These are phyloP conservation scores for Eimeria falciformis DNA, from an alignment of 169 alveolate genomes.

Conservation along the genomic window DNA sequence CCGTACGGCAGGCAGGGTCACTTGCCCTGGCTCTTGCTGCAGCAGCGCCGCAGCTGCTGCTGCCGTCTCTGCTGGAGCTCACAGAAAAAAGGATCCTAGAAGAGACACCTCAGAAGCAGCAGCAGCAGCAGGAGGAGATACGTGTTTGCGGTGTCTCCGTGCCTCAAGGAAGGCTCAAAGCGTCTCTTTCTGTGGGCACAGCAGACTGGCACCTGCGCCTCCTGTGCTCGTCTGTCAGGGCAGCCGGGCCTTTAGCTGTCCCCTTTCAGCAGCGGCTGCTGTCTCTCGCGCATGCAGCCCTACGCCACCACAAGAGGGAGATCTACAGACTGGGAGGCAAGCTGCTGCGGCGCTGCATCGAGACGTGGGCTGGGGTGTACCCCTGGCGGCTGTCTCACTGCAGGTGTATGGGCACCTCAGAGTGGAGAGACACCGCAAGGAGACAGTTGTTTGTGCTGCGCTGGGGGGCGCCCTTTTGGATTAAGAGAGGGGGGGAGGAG, in stretches of 20 bases:
- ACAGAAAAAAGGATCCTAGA: not conserved
- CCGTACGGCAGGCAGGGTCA: not conserved
- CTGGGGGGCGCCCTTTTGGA: constrained; percentile 56
- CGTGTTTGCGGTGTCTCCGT: not conserved
- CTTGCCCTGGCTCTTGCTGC: constrained; percentile 43
- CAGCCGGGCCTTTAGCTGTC: not conserved
- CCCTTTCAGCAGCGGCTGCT: not conserved
- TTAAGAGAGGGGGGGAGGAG: not conserved
- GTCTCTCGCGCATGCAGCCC: constrained; percentile 15
- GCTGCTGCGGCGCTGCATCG: constrained; percentile 62
- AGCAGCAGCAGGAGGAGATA: constrained; percentile 2
- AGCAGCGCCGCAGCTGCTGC: constrained; percentile 21
- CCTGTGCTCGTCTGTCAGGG: not conserved
- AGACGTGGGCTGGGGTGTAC: constrained; percentile 17
- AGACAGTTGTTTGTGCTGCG: constrained; percentile 22
- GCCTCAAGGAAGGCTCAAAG: not conserved
- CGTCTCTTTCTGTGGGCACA: not conserved
- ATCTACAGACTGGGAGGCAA: constrained; percentile 48
- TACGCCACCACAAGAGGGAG: constrained; percentile 19
- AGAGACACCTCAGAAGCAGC: not conserved
- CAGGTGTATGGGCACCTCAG: constrained; percentile 34
- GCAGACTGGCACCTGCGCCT: constrained; percentile 13
- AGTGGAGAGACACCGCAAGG: constrained; percentile 8
- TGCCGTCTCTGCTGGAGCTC: not conserved
- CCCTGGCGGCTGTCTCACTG: constrained; percentile 41